Conservation (phyloP, 176 grass and related monocot genomes). For the Dactylis glomerata region DNA sequence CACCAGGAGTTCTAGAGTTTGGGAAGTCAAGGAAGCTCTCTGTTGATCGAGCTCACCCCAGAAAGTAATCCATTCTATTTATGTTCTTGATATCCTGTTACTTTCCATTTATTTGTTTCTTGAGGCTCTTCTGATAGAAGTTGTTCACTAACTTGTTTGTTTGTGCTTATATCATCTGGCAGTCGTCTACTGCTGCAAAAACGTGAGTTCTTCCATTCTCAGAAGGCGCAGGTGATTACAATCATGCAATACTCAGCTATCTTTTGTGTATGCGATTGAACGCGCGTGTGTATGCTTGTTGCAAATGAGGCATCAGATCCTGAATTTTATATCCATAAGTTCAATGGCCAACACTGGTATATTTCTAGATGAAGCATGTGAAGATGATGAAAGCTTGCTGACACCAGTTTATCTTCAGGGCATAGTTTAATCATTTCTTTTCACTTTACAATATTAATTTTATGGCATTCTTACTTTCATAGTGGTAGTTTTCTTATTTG, state of each 20-base stretch:
- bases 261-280: not conserved
- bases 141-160: slow-evolving; percentile 11
- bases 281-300: not conserved
- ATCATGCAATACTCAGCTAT: not conserved
- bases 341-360: not conserved
- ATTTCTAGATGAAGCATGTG: slow-evolving; percentile 6
- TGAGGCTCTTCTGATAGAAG: not conserved
- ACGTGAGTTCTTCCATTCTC: slow-evolving; percentile 86
- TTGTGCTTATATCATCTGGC: slow-evolving; percentile 40
- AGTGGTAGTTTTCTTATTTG: not conserved
- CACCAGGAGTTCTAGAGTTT: slow-evolving; percentile 67
- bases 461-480: not conserved
- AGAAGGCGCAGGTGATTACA: slow-evolving; percentile 68
- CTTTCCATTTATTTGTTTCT: not conserved
- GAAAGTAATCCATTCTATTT: slow-evolving; percentile 52
- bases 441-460: not conserved
- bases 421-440: not conserved
- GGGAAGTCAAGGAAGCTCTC: slow-evolving; percentile 68
- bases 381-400: not conserved
- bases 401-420: not conserved
- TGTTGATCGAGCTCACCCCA: slow-evolving; percentile 58
- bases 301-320: not conserved
- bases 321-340: not conserved
- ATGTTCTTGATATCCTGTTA: slow-evolving; percentile 16
- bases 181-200: slow-evolving; percentile 70